Conservation (phyloP, 768 basidiomycete genomes). For the Pleurotus tuoliensis region DNA sequence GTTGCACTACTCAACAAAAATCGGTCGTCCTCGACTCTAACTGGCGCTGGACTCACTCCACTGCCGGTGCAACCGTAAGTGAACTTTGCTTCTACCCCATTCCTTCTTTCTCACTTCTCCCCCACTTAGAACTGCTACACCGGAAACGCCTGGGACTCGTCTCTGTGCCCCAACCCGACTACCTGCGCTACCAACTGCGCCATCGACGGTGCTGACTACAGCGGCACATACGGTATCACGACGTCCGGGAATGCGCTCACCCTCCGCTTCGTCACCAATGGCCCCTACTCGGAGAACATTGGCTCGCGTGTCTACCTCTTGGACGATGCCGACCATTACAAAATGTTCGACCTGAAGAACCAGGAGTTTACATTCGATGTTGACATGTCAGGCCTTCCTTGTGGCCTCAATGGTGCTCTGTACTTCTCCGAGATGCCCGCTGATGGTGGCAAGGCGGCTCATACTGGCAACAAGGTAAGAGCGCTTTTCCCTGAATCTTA, state of each 20-base stretch:
- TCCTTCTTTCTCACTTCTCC: background rate
- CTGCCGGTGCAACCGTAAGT: constrained; percentile 15
- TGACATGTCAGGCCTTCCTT: constrained; percentile 49
- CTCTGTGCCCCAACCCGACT: constrained; percentile 36
- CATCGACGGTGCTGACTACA: constrained; percentile 24
- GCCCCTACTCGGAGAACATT: constrained; percentile 12
- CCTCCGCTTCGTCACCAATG: constrained; percentile 27
- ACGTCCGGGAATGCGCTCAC: constrained; percentile 27
- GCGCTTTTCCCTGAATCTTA: too few species aligned
- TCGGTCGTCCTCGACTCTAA: constrained; percentile 38
- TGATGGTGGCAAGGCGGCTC: background rate
- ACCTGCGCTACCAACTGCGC: constrained; percentile 11
- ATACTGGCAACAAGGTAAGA: background rate
- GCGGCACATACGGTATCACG: constrained; percentile 35
- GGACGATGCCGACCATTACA: background rate
- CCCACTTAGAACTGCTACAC: constrained; percentile 27
- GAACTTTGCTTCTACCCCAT: background rate
- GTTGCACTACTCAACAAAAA: too few species aligned
- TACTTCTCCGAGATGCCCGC: constrained; percentile 5
- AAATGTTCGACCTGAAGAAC: constrained; percentile 43
- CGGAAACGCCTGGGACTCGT: constrained; percentile 37
- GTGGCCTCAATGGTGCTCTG: constrained; percentile 5
- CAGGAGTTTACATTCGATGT: constrained; percentile 62
- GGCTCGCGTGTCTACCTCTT: constrained; percentile 11
- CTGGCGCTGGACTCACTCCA: constrained; percentile 48